A percentile compares a stretch with the other conserved stretches of the same genome.
Conservation (phyloP, 2,329 filamentous ascomycete species). For the Passalora sequoiae region DNA sequence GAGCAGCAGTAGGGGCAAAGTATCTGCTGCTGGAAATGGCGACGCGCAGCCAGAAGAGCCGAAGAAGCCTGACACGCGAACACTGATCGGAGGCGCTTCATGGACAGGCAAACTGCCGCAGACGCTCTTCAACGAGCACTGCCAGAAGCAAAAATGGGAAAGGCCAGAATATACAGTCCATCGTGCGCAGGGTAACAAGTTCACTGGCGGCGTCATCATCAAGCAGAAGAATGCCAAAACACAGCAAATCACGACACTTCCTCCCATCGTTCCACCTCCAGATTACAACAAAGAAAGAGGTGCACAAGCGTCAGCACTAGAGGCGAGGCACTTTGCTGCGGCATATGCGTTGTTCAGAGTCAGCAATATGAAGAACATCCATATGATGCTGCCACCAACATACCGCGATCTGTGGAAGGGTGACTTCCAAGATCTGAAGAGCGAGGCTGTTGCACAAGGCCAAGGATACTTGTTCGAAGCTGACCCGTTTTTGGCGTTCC, state of each 20-base stretch:
- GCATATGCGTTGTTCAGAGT: conserved; percentile 88
- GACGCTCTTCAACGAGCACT: conserved; percentile 88
- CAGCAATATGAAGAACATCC: conserved; percentile 91
- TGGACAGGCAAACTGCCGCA: conserved; percentile 98
- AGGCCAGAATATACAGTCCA: conserved; percentile 81
- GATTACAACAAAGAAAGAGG: conserved; percentile 68
- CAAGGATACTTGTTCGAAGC: conserved; percentile 89
- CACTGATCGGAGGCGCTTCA: conserved; percentile 86
- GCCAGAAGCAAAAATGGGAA: conserved; percentile 92
- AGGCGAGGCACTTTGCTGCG: conserved; percentile 89
- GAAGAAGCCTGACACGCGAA: conserved; percentile 60
- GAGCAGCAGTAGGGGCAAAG: conserved; percentile 28
- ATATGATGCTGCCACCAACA: conserved; percentile 86
- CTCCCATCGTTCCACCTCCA: conserved; percentile 74
- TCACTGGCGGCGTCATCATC: conserved; percentile 72
- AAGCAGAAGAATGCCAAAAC: conserved; percentile 73
- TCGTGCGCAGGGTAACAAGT: conserved; percentile 28
- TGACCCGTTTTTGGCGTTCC: conserved; percentile 79
- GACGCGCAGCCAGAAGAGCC: conserved; percentile 33
- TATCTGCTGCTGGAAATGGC: conserved; percentile 17
- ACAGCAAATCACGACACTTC: conserved; percentile 65
- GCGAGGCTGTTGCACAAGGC: conserved; percentile 69
- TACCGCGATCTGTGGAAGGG: conserved; percentile 88
- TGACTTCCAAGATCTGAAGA: conserved; percentile 77
- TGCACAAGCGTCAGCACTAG: conserved; percentile 70